These are phyloP conservation scores for Tieghemostelium lacteum DNA, from an alignment of 78 protist species.

Conservation along the genomic window DNA sequence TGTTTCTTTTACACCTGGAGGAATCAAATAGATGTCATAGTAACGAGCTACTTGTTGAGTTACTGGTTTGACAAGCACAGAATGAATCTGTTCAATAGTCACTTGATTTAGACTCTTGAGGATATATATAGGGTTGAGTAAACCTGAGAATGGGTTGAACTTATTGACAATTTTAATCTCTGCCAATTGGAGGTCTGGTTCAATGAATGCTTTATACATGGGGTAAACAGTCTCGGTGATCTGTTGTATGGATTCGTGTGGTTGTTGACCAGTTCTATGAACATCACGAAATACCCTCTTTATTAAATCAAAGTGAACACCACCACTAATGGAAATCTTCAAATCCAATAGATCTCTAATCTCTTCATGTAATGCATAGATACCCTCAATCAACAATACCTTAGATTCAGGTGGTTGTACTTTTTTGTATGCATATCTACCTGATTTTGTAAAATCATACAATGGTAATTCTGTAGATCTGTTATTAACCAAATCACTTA, in stretches of 20 bases:
- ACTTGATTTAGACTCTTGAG: constrained; percentile 57
- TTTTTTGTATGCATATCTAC: constrained; percentile 75
- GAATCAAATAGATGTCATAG: constrained; percentile 82
- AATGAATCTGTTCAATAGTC: constrained; percentile 41
- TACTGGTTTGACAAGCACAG: constrained; percentile 37
- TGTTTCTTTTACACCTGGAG: constrained; percentile 61
- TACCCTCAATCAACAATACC: constrained; percentile 81
- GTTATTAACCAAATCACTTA: constrained; percentile 50
- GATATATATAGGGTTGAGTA: constrained; percentile 73
- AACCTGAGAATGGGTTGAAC: constrained; percentile 79
- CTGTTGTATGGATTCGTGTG: constrained; percentile 81
- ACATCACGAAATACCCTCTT: constrained; percentile 84
- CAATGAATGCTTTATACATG: constrained; percentile 87
- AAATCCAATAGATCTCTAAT: constrained; percentile 80
- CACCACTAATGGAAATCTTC: constrained; percentile 81
- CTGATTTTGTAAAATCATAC: constrained; percentile 79
- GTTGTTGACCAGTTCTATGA: constrained; percentile 80
- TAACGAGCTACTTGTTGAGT: constrained; percentile 62
- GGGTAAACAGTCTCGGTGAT: constrained; percentile 86
- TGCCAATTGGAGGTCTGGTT: constrained; percentile 77
- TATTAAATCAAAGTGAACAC: constrained; percentile 84
- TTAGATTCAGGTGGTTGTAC: constrained; percentile 71
- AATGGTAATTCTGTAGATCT: constrained; percentile 76
- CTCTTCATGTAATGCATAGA: constrained; percentile 79
- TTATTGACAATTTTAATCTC: constrained; percentile 73